Evolutionary conservation across 1,139 yeast species (phyloP).

Genomic region (Arxiozyma slooffiae): DNA sequence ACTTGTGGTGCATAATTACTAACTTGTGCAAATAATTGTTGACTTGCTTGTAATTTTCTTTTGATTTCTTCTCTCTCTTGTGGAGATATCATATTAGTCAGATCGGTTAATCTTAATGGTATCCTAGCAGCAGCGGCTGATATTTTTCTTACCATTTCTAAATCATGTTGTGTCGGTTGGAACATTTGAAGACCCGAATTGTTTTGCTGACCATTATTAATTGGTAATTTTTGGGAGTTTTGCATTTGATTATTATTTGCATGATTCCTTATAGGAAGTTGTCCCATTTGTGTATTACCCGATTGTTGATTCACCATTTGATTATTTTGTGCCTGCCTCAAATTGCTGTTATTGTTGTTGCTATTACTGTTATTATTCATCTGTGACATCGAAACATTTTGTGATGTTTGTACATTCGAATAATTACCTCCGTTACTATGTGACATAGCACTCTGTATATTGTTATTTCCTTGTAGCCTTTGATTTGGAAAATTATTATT

Average conservation of each 20-base stretch:
- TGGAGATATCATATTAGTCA: conserved; percentile 48
- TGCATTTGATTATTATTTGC: conserved; percentile 5
- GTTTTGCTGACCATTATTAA: conserved; percentile 2
- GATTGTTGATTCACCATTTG: conserved; percentile 4
- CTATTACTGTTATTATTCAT: conserved; percentile 6
- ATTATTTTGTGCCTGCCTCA: not conserved
- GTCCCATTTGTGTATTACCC: not conserved
- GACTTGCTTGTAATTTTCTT: conserved; percentile 46
- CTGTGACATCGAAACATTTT: not conserved
- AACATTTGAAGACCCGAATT: conserved; percentile 11
- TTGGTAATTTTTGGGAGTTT: conserved; percentile 8
- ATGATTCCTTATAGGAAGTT: conserved; percentile 3
- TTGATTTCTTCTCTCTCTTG: conserved; percentile 58
- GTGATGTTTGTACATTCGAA: conserved; percentile 6
- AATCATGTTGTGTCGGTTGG: conserved; percentile 39
- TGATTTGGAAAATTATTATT: conserved; percentile 1
- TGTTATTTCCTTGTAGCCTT: conserved; percentile 1
- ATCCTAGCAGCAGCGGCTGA: conserved; percentile 60
- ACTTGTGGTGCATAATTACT: conserved; percentile 73
- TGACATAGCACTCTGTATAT: not conserved
- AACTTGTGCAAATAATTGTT: conserved; percentile 57
- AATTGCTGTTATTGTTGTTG: conserved; percentile 6
- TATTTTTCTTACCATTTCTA: conserved; percentile 48
- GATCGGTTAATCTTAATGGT: conserved; percentile 57
- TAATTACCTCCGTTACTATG: conserved; percentile 1